Evolutionary conservation across 2,329 filamentous ascomycete genomes (phyloP), one percentile per base, ranked within the genome.

Genomic region (Gnomoniopsis smithogilvyi): DNA sequence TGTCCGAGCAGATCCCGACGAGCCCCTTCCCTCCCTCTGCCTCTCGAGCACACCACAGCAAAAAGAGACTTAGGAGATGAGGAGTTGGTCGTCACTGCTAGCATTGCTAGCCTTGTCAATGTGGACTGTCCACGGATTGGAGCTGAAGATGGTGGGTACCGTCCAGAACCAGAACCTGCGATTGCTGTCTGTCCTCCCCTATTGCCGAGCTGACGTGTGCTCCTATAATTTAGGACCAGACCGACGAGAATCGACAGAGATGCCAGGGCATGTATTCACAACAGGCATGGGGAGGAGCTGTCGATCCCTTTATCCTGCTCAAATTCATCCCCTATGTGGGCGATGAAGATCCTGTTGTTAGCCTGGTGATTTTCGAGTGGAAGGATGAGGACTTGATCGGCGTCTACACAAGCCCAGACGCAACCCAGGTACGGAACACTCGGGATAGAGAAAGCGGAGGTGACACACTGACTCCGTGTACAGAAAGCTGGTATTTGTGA

Each of bases 301-400:
- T 92, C 61, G 91, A 97, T 67, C 94, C 94, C 21, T 96, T 92
- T 76, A 96, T 98, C 72, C 82, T 89, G 66, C 83, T 92, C 72
- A 92, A 91, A 70, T 96, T 96, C 69, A 76, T 89, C 45, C 81
- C 84, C 64, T 74, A 81, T 76, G 69, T 80, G 76, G 76, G 82
- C 59, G 81, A 83, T 34, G 80, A 87, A 49, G 89, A 96, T 71
- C 89, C 90, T 6, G 79, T 91, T 47, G 88, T 92, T 64, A 96
- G 92, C 72, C 76, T 97, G 66, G 81, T 96, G 54, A 88, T 99
- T 64, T 99, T 96, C 73, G 94, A 99, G 75, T 99, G 93, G 91
- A 87, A 83, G 65, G 95, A 99, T 70, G 87, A 90, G 70, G 76
- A 85, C 54, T 80, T 94, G 57, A 86, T 99, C 64, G 93, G 94